These are phyloP conservation scores for Trichophyton rubrum DNA, from an alignment of 2,329 filamentous ascomycete species.

Conservation along the genomic window DNA sequence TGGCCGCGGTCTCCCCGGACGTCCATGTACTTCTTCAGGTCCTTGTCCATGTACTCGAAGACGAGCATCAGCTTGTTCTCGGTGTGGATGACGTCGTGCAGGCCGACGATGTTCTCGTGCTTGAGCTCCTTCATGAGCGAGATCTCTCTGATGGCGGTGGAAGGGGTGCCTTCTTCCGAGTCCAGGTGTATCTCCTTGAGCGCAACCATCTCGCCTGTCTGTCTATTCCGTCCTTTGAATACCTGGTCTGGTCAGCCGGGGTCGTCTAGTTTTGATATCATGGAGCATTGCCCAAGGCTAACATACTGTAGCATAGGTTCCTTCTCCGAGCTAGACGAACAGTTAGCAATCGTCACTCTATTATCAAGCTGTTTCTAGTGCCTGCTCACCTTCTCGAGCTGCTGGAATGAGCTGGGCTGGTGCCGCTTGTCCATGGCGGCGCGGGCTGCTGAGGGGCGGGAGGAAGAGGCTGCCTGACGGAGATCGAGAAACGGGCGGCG, in stretches of 20 bases:
- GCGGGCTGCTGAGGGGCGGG: slow-evolving; percentile 4
- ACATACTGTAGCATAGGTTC: slow-evolving; percentile 90
- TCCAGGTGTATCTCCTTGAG: slow-evolving; percentile 98
- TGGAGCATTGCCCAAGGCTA: too few species aligned
- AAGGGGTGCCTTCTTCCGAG: slow-evolving; percentile 93
- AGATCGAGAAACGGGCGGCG: slow-evolving; percentile 9
- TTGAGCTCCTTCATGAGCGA: slow-evolving; percentile 99
- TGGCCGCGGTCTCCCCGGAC: slow-evolving; percentile 78
- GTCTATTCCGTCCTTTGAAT: slow-evolving; percentile 94
- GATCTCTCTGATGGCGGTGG: slow-evolving; percentile 94
- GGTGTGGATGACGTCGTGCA: slow-evolving; percentile 98
- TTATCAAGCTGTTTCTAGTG: background rate
- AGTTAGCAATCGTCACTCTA: background rate
- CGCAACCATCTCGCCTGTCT: slow-evolving; percentile 91
- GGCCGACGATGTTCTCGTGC: slow-evolving; percentile 92
- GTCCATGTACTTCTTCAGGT: slow-evolving; percentile 98
- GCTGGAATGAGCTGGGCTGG: slow-evolving; percentile 95
- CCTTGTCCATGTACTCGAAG: slow-evolving; percentile 97
- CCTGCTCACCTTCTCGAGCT: slow-evolving; percentile 64
- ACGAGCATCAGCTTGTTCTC: slow-evolving; percentile 99
- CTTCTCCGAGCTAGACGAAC: slow-evolving; percentile 61
- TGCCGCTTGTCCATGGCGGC: slow-evolving; percentile 71
- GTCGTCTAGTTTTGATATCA: too few species aligned
- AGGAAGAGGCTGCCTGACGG: slow-evolving; percentile 7
- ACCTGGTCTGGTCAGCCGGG: slow-evolving; percentile 45